A percentile compares a stretch with the other conserved stretches of the same genome.
Evolutionary conservation across 306 rosid genomes (phyloP).

Genomic region (Vigna angularis): DNA sequence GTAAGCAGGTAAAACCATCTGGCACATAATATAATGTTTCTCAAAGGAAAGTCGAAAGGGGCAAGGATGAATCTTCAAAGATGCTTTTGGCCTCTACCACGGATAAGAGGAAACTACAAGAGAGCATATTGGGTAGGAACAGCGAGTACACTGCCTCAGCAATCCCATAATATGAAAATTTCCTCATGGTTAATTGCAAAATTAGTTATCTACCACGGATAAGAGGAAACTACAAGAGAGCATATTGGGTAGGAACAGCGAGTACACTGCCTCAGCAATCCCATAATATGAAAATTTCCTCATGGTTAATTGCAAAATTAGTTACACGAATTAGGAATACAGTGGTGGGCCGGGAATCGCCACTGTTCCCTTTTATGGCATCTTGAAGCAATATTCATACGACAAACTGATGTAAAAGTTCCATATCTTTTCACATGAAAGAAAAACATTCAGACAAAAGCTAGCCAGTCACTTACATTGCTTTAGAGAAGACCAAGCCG

Average conservation of each 20-base stretch:
- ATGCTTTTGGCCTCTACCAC: slow-evolving; percentile 8
- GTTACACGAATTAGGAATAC: slow-evolving; percentile 18
- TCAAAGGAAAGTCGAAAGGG: background rate
- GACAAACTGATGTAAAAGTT: background rate
- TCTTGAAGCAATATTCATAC: background rate
- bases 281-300: background rate
- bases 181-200: background rate
- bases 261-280: background rate
- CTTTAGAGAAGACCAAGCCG: slow-evolving; percentile 97
- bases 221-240: background rate
- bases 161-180: background rate
- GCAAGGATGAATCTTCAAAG: background rate
- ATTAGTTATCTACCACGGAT: background rate
- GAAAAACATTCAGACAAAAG: slow-evolving; percentile 17
- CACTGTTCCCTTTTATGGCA: slow-evolving; percentile 14
- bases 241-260: background rate
- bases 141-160: background rate
- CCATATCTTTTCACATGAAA: slow-evolving; percentile 5
- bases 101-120: background rate
- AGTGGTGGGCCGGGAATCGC: background rate
- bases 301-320: background rate
- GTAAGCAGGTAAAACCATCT: slow-evolving; percentile 6
- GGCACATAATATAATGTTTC: background rate
- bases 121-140: slow-evolving; percentile 3
- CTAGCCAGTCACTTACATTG: slow-evolving; percentile 68